Conservation (phyloP, 129 eudicot genomes). For the Helianthus annuus region HanXRQr2.0-SUNRISE NC_035435.2:129803336-129803835, state of each 20-base stretch:
- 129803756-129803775: conserved; percentile 91
- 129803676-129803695: conserved; percentile 75
- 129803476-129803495: conserved; percentile 69
- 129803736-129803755: conserved; percentile 59
- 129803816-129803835: conserved; percentile 46
- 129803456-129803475: conserved; percentile 83
- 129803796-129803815: conserved; percentile 48
- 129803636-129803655: conserved; percentile 54
- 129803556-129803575: conserved; percentile 67
- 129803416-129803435: conserved; percentile 61
- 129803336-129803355: conserved; percentile 70
- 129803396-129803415: conserved; percentile 60
- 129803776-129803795: conserved; percentile 51
- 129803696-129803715: conserved; percentile 56
- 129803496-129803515: conserved; percentile 61
- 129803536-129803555: conserved; percentile 52
- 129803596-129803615: conserved; percentile 70
- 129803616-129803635: conserved; percentile 53
- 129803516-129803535: conserved; percentile 68
- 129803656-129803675: conserved; percentile 79
- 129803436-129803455: conserved; percentile 93
- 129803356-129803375: conserved; percentile 75
- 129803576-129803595: conserved; percentile 73
- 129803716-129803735: conserved; percentile 80
- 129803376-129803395: conserved; percentile 86